A percentile compares a stretch with the other conserved stretches of the same genome.
Evolutionary conservation across 345 rosid species (phyloP).

Genomic region (Citrus sp.): DNA sequence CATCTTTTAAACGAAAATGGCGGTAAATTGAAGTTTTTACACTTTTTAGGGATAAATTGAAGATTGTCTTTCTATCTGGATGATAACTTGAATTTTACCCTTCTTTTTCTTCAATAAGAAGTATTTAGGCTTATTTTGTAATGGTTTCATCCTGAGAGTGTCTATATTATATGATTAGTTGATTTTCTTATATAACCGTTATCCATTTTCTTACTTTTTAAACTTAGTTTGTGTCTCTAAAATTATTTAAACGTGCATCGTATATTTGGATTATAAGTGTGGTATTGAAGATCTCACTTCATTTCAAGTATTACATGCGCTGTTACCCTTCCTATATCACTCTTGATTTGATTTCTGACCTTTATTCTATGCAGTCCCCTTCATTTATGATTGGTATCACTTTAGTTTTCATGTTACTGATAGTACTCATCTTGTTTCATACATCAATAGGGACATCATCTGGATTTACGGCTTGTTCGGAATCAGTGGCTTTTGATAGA

Average conservation of each 20-base stretch:
- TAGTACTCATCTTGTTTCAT: neutral
- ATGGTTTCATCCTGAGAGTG: neutral
- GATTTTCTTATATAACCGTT: neutral
- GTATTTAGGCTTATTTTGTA: neutral
- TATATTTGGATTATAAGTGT: neutral
- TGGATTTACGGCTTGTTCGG: slow-evolving; percentile 87
- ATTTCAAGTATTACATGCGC: neutral
- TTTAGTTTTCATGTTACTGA: neutral
- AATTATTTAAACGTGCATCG: neutral
- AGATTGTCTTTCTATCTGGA: too few species aligned
- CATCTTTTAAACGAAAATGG: too few species aligned
- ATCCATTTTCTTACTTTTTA: neutral
- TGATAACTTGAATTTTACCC: too few species aligned
- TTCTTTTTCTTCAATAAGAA: neutral
- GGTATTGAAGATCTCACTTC: neutral
- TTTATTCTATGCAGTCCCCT: neutral
- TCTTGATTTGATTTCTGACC: neutral
- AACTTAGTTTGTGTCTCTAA: neutral
- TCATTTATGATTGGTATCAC: neutral
- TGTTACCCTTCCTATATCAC: neutral
- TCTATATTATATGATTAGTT: neutral
- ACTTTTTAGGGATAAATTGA: too few species aligned
- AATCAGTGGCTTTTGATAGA: slow-evolving; percentile 98
- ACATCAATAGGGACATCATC: slow-evolving; percentile 77
- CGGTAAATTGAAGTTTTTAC: too few species aligned